phyloP scores from a whole-genome alignment of 352 stramenopile genomes.

The Aphanomyces stellatus region DNA sequence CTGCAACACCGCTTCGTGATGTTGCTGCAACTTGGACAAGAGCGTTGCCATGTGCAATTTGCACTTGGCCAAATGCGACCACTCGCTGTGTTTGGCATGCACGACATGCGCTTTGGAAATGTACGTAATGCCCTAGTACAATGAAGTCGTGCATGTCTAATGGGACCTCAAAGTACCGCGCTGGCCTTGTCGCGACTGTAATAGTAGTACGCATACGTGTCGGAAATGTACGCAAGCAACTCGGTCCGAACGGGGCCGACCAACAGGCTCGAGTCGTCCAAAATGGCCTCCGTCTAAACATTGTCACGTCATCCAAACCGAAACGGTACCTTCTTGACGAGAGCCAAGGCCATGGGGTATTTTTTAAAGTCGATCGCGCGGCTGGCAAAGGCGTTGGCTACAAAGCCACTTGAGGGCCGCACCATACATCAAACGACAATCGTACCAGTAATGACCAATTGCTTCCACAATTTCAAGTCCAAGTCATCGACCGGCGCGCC shows the following conservation, averaged over 20 bases:
- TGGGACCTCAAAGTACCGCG: constrained; percentile 28
- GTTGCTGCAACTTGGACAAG: constrained; percentile 63
- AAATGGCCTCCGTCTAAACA: constrained; percentile 36
- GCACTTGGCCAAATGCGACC: constrained; percentile 85
- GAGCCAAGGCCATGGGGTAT: constrained; percentile 61
- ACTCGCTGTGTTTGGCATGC: constrained; percentile 61
- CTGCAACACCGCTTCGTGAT: constrained; percentile 66
- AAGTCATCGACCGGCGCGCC: constrained; percentile 37
- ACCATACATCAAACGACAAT: background rate
- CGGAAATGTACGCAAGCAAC: constrained; percentile 73
- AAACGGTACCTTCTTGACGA: constrained; percentile 59
- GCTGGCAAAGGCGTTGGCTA: constrained; percentile 75
- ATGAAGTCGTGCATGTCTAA: no score
- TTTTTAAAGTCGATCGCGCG: constrained; percentile 77
- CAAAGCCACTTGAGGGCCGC: no score
- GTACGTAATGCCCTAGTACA: constrained; percentile 53
- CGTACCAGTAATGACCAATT: constrained; percentile 79
- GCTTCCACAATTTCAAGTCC: constrained; percentile 76
- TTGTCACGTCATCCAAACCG: background rate
- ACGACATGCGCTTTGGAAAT: constrained; percentile 78
- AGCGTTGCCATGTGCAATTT: constrained; percentile 76
- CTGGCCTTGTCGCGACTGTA: constrained; percentile 71
- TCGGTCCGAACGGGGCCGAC: constrained; percentile 40
- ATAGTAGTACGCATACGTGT: constrained; percentile 89
- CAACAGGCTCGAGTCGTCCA: constrained; percentile 70